Evolutionary conservation across 2,329 filamentous ascomycete species (phyloP), one percentile per base, ranked within the genome.

Genomic region (Periconia sp.): DNA sequence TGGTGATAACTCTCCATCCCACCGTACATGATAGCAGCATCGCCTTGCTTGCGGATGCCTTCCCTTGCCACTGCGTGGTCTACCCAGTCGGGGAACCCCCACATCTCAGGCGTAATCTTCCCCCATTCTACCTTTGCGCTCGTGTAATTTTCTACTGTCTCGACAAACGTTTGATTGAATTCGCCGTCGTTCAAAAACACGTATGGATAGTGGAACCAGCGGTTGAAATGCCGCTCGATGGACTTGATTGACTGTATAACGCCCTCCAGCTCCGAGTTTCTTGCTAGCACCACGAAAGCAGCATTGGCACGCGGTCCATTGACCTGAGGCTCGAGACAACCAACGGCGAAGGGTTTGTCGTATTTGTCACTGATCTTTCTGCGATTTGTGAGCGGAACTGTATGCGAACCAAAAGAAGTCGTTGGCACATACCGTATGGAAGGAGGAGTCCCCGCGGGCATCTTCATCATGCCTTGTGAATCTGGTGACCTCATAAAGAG

Each of bases 1-100:
- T 95, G 89, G 70, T 99, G 94, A 72, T 99, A 99, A 77, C 92
- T 97, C 75, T 97, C 94, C 82, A 99, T 88, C 45, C 94, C 94
- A 73, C 94, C 94, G 73, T 97, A 99, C 94, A 99, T 99, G 80
- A 99, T 96, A 45, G 94, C 94, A 47, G 88, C 87, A 74, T 99
- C 94, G 61, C 94, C 94, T 75, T 99, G 94, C 78, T 97, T 96
- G 50, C 90, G 86, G 69, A 99, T 96, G 56, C 93, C 93, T 75
- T 99, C 94, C 77, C 92, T 92, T 61, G 92, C 93, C 49, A 97
- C 91, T 73, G 94, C 92, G 63, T 86, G 85, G 71, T 99, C 92
- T 49, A 94, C 90, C 94, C 94, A 99, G 65, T 97, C 92, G 6
- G 94, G 94, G 73, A 89, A 97, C 18, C 92, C 93, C 94, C 94